Evolutionary conservation across 176 grass and related monocot species (phyloP).

Genomic region (Dactylis glomerata): DNA sequence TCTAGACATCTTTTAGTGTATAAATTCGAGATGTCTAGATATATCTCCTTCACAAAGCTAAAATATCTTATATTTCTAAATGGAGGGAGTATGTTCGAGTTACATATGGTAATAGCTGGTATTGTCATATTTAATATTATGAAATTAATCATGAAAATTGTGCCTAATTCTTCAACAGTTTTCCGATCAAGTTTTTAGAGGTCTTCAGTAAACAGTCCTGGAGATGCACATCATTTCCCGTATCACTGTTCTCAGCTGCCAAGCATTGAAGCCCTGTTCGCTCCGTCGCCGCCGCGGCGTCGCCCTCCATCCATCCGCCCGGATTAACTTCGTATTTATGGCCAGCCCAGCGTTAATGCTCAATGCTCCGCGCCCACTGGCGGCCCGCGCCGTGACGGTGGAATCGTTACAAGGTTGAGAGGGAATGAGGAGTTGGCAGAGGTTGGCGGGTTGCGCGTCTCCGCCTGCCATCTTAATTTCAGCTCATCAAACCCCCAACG

Average conservation of each 20-base stretch:
- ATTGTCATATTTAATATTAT: no score
- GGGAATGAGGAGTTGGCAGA: not conserved
- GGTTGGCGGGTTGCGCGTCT: not conserved
- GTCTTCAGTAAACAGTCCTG: not conserved
- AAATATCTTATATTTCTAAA: no score
- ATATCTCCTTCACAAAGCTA: no score
- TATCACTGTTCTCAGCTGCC: not conserved
- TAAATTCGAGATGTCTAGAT: no score
- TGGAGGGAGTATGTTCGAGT: no score
- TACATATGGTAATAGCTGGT: no score
- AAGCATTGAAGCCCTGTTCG: not conserved
- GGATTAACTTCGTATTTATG: not conserved
- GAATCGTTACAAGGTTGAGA: not conserved
- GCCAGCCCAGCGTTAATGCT: not conserved
- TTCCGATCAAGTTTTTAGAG: not conserved
- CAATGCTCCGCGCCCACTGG: not conserved
- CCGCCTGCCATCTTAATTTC: conserved; percentile 20
- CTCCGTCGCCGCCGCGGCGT: not conserved
- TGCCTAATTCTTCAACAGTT: no score
- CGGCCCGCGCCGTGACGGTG: not conserved
- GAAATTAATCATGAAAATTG: no score
- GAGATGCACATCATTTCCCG: not conserved
- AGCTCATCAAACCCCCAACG: conserved; percentile 30
- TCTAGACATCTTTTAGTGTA: no score
- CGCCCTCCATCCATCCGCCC: not conserved